A percentile compares a stretch with the other conserved stretches of the same genome.
Evolutionary conservation across 129 eudicot genomes (phyloP).

Genomic region (Arctium lappa): DNA sequence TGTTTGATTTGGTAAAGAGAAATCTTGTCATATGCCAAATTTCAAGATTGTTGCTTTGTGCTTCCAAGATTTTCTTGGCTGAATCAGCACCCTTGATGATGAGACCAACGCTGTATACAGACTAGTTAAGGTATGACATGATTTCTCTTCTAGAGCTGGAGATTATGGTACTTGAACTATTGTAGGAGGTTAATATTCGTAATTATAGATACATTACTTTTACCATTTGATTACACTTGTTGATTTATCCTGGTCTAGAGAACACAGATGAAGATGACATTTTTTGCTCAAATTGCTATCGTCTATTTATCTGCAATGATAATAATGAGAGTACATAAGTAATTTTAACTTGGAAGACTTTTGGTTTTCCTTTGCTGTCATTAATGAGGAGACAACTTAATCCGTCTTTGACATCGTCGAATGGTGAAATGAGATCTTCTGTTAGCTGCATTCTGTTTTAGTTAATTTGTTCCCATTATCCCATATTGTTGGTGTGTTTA

Average conservation of each 20-base stretch:
- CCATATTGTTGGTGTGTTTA: slow-evolving; percentile 15
- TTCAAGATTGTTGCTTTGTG: background rate
- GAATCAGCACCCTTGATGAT: background rate
- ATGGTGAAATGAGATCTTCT: background rate
- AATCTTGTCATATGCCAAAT: background rate
- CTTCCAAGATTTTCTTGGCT: slow-evolving; percentile 5
- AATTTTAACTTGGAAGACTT: background rate
- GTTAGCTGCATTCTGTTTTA: background rate
- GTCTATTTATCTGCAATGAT: background rate
- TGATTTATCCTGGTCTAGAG: background rate
- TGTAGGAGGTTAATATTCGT: background rate
- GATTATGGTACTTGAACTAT: background rate
- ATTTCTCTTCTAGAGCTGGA: background rate
- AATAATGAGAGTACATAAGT: background rate
- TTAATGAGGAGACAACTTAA: background rate
- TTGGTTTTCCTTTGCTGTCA: no score
- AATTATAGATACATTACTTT: background rate
- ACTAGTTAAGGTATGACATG: background rate
- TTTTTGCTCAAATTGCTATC: background rate
- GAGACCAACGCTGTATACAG: background rate
- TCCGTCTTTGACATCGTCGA: background rate
- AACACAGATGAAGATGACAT: background rate
- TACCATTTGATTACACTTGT: background rate
- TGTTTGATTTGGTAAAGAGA: background rate
- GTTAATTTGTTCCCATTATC: background rate